A percentile compares a stretch with the other conserved stretches of the same genome.
Evolutionary conservation across 2,329 filamentous ascomycete species (phyloP).

Genomic region (Phyllachora maydis): DNA sequence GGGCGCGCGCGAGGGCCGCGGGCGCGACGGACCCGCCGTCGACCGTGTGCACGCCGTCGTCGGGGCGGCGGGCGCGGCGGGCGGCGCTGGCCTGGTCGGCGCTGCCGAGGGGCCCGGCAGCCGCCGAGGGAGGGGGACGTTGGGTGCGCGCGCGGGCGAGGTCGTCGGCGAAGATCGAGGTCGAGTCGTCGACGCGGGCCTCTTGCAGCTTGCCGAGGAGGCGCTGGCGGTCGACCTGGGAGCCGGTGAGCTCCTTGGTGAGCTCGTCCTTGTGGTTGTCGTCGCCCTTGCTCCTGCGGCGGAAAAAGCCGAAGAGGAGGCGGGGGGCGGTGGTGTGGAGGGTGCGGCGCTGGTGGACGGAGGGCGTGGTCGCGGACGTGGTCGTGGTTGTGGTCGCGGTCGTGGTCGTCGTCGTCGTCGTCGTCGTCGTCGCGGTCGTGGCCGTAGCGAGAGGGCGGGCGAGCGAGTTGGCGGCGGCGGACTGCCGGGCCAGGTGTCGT

Average conservation of each 20-base stretch:
- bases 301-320: constrained; percentile 12
- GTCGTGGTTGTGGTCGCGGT: too few relatives aligned
- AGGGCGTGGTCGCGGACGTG: too few relatives aligned
- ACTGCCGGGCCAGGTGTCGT: too few relatives aligned
- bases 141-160: too few relatives aligned
- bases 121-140: too few relatives aligned
- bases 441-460: too few relatives aligned
- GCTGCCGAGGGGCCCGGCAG: too few relatives aligned
- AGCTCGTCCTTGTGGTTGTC: constrained; percentile 1
- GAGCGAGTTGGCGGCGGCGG: too few relatives aligned
- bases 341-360: constrained; percentile 7
- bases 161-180: constrained; percentile 32
- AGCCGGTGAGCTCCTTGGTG: constrained; percentile 1
- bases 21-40: constrained; percentile 11
- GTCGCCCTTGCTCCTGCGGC: constrained; percentile 9
- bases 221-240: constrained; percentile 3
- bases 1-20: constrained; percentile 35
- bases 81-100: background rate
- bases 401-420: constrained; percentile 4
- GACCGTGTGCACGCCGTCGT: too few relatives aligned
- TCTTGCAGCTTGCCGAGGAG: constrained; percentile 3
- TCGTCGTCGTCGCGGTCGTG: constrained; percentile 3
- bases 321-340: constrained; percentile 11
- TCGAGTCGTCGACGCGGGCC: constrained; percentile 17
- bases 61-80: background rate